phyloP scores from a whole-genome alignment of 352 stramenopile genomes.

The Phytophthora crassamura region DNA sequence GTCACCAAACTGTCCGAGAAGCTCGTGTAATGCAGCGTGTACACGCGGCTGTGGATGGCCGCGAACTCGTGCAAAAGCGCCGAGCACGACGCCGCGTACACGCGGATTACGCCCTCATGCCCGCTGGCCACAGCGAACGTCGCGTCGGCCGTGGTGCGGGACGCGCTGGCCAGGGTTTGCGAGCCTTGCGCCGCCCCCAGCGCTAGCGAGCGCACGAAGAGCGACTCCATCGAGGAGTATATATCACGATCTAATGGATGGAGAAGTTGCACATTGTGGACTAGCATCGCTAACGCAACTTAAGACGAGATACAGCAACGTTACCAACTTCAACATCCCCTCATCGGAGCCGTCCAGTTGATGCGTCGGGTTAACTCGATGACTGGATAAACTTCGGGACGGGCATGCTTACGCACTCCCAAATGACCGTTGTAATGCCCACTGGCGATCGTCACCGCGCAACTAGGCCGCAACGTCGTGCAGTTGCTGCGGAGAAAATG shows the following conservation, averaged over 20 bases:
- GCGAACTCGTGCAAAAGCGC: slow-evolving; percentile 84
- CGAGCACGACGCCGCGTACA: slow-evolving; percentile 81
- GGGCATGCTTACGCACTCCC: too few species aligned
- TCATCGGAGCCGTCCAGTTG: too few species aligned
- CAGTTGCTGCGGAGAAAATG: too few species aligned
- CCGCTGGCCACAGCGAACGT: slow-evolving; percentile 80
- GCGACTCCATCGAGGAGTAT: slow-evolving; percentile 58
- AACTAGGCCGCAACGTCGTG: too few species aligned
- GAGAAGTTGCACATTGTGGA: neutral
- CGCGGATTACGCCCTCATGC: slow-evolving; percentile 72
- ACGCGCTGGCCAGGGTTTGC: slow-evolving; percentile 66
- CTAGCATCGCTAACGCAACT: too few species aligned
- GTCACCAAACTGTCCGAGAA: slow-evolving; percentile 89
- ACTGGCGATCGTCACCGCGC: too few species aligned
- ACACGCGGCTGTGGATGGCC: slow-evolving; percentile 73
- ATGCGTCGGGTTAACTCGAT: too few species aligned
- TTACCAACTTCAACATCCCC: too few species aligned
- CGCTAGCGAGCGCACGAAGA: slow-evolving; percentile 75
- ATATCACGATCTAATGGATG: neutral
- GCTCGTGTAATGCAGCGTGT: slow-evolving; percentile 84
- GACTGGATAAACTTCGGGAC: too few species aligned
- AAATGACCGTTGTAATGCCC: too few species aligned
- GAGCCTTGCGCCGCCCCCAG: slow-evolving; percentile 44
- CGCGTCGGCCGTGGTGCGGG: slow-evolving; percentile 64
- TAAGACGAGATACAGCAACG: too few species aligned